Evolutionary conservation across 768 basidiomycete species (phyloP), one percentile per base, ranked within the genome.

Genomic region (Obba rivulosa): DNA sequence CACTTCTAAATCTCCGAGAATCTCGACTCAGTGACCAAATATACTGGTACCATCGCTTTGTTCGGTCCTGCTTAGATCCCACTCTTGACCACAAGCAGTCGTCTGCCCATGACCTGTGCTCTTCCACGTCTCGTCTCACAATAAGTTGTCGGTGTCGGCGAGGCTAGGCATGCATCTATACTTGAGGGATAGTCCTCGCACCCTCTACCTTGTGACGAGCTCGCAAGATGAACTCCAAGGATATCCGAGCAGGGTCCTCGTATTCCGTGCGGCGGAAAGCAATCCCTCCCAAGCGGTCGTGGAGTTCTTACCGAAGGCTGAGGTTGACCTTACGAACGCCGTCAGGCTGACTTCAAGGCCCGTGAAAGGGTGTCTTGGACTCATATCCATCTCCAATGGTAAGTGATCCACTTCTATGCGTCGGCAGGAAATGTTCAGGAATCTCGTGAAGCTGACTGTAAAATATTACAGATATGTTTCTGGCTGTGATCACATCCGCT

Each of bases 311-410:
- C 81, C 77, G 0, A 82, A 81, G 53, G 72, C 80, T 44, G 77
- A 89, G 57, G 76, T 94, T 34, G 81, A 92, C 59, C 72, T 89
- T 36, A 59, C 70, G 21, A 78, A 73, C 50, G 70, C 85, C 25
- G 72, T 87, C 45, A 77, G 77, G 55, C 61, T 92, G 46, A 86
- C 85, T n/a, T 83, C 69, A 48, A 79, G 85, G 45, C 67, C 80
- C 21, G 80, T 87, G 5, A 85, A 90, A 60, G 91, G 91, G 20
- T 94, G 92, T 56, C 68, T 95, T 43, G 93, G 93, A 4, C 69
- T 91, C 46, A 85, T 91, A 40, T 80, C 78, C 11, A 71, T 91
- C 17, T 81, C 83, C 28, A 80, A 80, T 58, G 85, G 87, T 81
- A 51, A 57, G 78, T 62, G 10, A 34, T 5, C 34, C 1, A 14